Evolutionary conservation across 345 rosid species (phyloP), one percentile per base, ranked within the genome.

Genomic region (Eucalyptus lansdowneana): DNA sequence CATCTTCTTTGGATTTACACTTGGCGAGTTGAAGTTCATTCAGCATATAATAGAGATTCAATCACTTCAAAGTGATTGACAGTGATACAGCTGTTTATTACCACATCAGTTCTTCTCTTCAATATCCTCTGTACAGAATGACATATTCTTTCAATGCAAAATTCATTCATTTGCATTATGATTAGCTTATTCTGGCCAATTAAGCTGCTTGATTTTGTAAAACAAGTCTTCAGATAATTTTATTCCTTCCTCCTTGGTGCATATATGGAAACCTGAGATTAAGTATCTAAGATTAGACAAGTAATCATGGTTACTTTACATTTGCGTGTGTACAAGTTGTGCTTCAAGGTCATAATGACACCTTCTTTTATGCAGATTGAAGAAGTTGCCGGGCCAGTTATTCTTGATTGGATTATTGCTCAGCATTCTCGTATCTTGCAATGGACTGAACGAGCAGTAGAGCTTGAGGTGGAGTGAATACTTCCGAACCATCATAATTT

Each of bases 371-470:
- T 90, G 92, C 98, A 97, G 99, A 95, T 97, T 88, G 95, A 92
- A 94, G 95, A 94, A 91, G 93, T 92, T 91, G 94, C 96, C 34
- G 93, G 92, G 88, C 97, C 99, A 44, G 91, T 97, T 80, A 95
- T 97, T 95, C 95, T 97, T 92, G 99, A 97, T 93, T 97, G 99
- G 99, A 94, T 95, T 89, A 97, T 97, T 89, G 94, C 97, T 88
- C 98, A 96, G 93, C 99, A 97, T 92, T 91, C 93, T 90, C 98
- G 94, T 92, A 96, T 97, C 83, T 91, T 97, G 95, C 98, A 97
- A 90, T 97, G 99, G 99, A 95, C 96, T 87, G 95, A 95, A 87
- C 95, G 99, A 88, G 98, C 97, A 86, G 94, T 96, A 91, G 98
- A 97, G 91, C 95, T 97, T 93, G 99, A 97, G 98, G 99, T 97